Base-by-base conservation (phyloP, 2,329 filamentous ascomycete genomes). In the Penicillium expansum region DNA sequence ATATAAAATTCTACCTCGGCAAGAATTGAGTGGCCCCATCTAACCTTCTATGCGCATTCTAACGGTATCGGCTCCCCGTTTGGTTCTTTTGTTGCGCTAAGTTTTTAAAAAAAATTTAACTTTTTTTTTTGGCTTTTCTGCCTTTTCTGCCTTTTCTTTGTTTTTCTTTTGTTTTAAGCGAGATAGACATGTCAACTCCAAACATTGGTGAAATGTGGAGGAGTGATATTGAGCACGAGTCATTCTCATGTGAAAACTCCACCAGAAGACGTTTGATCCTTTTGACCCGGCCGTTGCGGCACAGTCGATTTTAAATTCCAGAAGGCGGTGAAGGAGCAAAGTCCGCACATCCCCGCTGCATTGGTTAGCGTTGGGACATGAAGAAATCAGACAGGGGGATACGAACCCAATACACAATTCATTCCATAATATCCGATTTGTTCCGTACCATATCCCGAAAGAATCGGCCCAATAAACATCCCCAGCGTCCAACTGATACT, bases 401-500 rank as follows among this genome's bases (percentile, higher is more conserved):
- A 58, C 64, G 18, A 37, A 67, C 64, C 64, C 4, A 67, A 44
- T 4, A 58, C 48, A 33, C 60, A 59, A 29, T 53, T 63, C 63
- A 68, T 68, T 14, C 58, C 58, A 39, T 62, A 67, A 18, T 63
- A 67, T n/a, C 65, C 64, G 16, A 62, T 44, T 39, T 45, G 29
- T 22, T 68, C 64, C 11, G 56, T 59, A 4, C 66, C 45, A 37
- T 55, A 57, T 1, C 66, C 66, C 5, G 66, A 60, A 0, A 66
- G 10, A 27, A 68, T 60, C 2, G 64, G 65, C 5, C 66, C 62
- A 29, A 67, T n/a, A 18, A 70, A 62, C 22, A 64, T 48, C 9
- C 67, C 67, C 2, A 55, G 20, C 0, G 63, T 66, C 64, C 65
- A 69, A 45, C 67, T 64, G 39, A 68, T 58, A 47, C 61, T 68